These are phyloP conservation scores for Colletotrichum tamarilloi DNA, from an alignment of 2,329 filamentous ascomycete genomes.

Conservation along the genomic window DNA sequence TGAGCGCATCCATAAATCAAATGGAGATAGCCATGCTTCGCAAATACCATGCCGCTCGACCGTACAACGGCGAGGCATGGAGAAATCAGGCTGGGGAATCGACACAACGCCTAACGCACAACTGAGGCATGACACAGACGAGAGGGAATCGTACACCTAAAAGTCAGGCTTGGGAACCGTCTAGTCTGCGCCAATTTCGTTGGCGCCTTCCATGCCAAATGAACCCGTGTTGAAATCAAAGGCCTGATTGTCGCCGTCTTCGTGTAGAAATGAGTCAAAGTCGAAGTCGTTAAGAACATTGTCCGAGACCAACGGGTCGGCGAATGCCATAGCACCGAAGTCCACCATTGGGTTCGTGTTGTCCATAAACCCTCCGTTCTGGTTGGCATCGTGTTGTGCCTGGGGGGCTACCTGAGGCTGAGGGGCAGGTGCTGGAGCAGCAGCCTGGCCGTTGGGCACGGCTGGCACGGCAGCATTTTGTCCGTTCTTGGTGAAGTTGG, in stretches of 20 bases:
- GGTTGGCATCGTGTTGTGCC: conserved; percentile 58
- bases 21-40: conserved; percentile 7
- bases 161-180: not conserved
- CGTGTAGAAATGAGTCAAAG: conserved; percentile 74
- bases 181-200: conserved; percentile 70
- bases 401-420: conserved; percentile 56
- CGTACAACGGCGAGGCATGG: not conserved
- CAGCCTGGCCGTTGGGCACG: conserved; percentile 55
- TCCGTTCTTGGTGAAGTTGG: conserved; percentile 60
- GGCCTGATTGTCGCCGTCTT: conserved; percentile 57
- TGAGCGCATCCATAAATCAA: conserved; percentile 7
- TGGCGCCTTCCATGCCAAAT: conserved; percentile 64
- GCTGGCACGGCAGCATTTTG: conserved; percentile 52
- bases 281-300: conserved; percentile 76
- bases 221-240: conserved; percentile 66
- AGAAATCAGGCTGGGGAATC: not conserved
- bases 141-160: not conserved
- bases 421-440: conserved; percentile 55
- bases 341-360: conserved; percentile 57
- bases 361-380: conserved; percentile 57
- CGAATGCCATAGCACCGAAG: conserved; percentile 64
- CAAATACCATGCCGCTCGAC: not conserved
- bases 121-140: conserved; percentile 7
- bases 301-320: conserved; percentile 62
- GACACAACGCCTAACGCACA: conserved; percentile 20